Evolutionary conservation across 2,329 filamentous ascomycete genomes (phyloP), one percentile per base, ranked within the genome.

Genomic region (Pezizomycotina sp.): DNA sequence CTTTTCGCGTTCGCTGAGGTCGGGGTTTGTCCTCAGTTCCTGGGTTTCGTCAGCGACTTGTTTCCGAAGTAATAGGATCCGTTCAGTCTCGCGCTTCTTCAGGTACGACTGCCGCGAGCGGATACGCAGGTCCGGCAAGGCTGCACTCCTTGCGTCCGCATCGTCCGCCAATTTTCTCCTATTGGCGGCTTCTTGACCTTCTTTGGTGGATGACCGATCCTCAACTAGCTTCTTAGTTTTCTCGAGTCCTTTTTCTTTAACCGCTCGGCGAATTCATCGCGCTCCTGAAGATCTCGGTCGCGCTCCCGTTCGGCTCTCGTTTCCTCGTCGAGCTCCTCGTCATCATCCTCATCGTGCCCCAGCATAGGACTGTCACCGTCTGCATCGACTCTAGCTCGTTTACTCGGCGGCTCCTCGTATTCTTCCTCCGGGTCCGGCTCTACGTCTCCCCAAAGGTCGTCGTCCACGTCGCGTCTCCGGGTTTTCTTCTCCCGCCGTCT

Each of bases 21-120:
- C 66, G 1, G 74, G 74, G 28, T 84, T 82, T 26, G 77, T 79
- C 29, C 73, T 68, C 34, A 91, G 58, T 55, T 93, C 84, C 14
- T 76, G 72, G 1, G 74, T 74, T 56, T 98, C 89, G 49, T 95
- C 86, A 0, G 73, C 72, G 2, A 98, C 89, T 53, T 95, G 86
- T 52, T 79, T 81, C 20, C 84, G 71, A 31, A 98, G 60, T n/a
- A 98, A 60, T 0, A 80, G 80, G 10, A 98, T 60, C 42, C 81
- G 72, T 56, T 95, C 82, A 0, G 77, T 65, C 55, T 93, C 84
- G 46, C 89, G 70, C 62, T 98, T 95, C 58, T 83, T 82, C 19
- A 98, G 65, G 53, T 98, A 98, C 48, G 89, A 77, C 53, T 93
- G 84, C 43, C 89, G 71, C 3, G 84, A 92, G 20, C 82, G 71